Conservation (phyloP, 805 yeast species). For the Suhomyces faveliae region DNA sequence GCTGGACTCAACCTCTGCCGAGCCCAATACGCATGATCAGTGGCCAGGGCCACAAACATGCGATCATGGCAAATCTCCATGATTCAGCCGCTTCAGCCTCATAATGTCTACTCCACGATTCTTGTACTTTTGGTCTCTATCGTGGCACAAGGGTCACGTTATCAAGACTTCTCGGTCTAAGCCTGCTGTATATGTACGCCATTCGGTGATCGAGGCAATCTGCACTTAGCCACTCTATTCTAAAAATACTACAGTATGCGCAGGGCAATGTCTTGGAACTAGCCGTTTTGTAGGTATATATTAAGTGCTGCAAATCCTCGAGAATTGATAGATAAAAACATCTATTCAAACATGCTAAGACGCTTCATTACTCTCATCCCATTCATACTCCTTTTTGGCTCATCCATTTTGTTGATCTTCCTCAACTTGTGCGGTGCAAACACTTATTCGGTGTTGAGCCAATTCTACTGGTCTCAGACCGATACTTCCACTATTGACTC, state of each 20-base stretch:
- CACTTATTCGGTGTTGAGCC: slow-evolving; percentile 17
- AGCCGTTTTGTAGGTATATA: too few relatives aligned
- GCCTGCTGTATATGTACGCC: not conserved
- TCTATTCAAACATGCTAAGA: slow-evolving; percentile 23
- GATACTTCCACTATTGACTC: slow-evolving; percentile 15
- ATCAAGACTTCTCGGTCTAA: not conserved
- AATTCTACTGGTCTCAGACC: slow-evolving; percentile 28
- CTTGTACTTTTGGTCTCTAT: too few relatives aligned
- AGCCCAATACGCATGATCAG: too few relatives aligned
- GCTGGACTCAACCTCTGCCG: too few relatives aligned
- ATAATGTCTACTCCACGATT: too few relatives aligned
- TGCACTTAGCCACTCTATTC: not conserved
- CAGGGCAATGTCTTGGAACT: not conserved
- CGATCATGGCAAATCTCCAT: too few relatives aligned
- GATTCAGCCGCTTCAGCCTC: not conserved
- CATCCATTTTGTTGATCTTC: slow-evolving; percentile 22
- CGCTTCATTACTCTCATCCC: slow-evolving; percentile 24
- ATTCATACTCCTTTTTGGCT: slow-evolving; percentile 21
- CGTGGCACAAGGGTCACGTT: not conserved
- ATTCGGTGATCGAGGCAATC: not conserved
- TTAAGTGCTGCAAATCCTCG: not conserved
- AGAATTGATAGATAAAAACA: not conserved
- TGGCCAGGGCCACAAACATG: too few relatives aligned
- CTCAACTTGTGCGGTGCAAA: slow-evolving; percentile 29
- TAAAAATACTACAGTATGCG: too few relatives aligned